Base-by-base conservation (phyloP, 495 filamentous ascomycete genomes). In the Elasticomyces elasticus region DNA sequence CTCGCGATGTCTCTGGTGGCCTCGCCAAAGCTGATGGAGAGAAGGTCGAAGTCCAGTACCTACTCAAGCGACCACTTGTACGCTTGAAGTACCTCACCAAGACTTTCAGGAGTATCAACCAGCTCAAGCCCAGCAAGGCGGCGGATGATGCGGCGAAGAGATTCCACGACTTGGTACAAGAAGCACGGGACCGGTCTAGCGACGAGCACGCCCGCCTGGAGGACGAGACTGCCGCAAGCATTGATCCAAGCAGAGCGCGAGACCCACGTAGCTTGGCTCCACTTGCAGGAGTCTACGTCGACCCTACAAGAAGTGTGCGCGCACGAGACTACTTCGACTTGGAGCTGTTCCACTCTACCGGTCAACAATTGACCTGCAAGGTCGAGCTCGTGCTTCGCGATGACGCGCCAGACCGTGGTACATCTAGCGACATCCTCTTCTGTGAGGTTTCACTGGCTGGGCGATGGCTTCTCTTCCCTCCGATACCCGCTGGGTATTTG, bases 381-480 rank as follows among this genome's bases (percentile, higher is more conserved):
- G 80, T 94, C n/a, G 94, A 97, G 64, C 62, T 97, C 5, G 75
- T 96, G 10, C 74, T 91, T 41, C 79, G 92, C 65, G 92, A 97
- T 65, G 86, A 86, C 38, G 69, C 79, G 6, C 62, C 75, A 19
- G 79, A 80, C 55, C 71, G 72, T 35, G 73, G 69, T 3, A 59
- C 61, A n/a, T 69, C 74, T 11, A 87, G 89, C 1, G 92, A 99
- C 66, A 67, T 99, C 43, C 77, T 99, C 17, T 82, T 99, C 51
- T 91, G 89, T 56, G 89, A 97, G 65, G 79, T 94, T 47, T 86
- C 88, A 42, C 76, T 76, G 55, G 74, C 76, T 13, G 76, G 82
- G 23, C 76, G 81, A n/a, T 96, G 88, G 85, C 72, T 99, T 24
- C 78, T 99, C 0, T 94, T 97, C 66, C 86, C 91, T 13, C 90